A percentile compares a stretch with the other conserved stretches of the same genome.
phyloP scores from a whole-genome alignment of 2,329 filamentous ascomycete species.

The Knoxdaviesia proteae region DNA sequence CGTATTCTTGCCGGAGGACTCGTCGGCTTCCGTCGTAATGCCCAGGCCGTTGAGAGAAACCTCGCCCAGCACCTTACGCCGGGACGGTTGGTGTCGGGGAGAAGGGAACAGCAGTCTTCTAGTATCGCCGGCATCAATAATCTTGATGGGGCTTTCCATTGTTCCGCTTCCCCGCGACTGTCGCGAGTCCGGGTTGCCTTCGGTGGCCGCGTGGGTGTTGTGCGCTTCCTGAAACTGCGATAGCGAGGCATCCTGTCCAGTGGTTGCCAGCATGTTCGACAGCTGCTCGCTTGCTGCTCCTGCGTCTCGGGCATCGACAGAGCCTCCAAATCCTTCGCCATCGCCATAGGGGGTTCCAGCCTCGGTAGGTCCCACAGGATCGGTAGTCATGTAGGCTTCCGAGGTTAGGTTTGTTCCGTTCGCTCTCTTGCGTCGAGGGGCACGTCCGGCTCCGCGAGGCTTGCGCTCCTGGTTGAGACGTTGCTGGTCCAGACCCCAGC shows the following conservation, averaged over 20 bases:
- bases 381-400: slow-evolving; percentile 31
- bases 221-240: not conserved
- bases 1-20: slow-evolving; percentile 4
- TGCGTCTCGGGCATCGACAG: not conserved
- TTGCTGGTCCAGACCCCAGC: slow-evolving; percentile 51
- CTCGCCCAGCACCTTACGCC: slow-evolving; percentile 37
- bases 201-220: not conserved
- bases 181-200: not conserved
- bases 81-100: slow-evolving; percentile 41
- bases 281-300: not conserved
- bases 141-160: too few relatives aligned
- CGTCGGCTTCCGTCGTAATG: slow-evolving; percentile 14
- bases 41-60: slow-evolving; percentile 30
- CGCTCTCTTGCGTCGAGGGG: slow-evolving; percentile 12
- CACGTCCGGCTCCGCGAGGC: slow-evolving; percentile 22
- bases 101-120: slow-evolving; percentile 59
- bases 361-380: slow-evolving; percentile 27
- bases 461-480: slow-evolving; percentile 29
- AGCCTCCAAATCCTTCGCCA: slow-evolving; percentile 7
- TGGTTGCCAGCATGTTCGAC: not conserved
- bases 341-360: slow-evolving; percentile 12
- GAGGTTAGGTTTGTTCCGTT: slow-evolving; percentile 31
- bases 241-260: not conserved
- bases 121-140: slow-evolving; percentile 27
- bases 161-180: not conserved